These are phyloP conservation scores for Erodium moschatum DNA, from an alignment of 441 rosid species.

Conservation along the genomic window DNA sequence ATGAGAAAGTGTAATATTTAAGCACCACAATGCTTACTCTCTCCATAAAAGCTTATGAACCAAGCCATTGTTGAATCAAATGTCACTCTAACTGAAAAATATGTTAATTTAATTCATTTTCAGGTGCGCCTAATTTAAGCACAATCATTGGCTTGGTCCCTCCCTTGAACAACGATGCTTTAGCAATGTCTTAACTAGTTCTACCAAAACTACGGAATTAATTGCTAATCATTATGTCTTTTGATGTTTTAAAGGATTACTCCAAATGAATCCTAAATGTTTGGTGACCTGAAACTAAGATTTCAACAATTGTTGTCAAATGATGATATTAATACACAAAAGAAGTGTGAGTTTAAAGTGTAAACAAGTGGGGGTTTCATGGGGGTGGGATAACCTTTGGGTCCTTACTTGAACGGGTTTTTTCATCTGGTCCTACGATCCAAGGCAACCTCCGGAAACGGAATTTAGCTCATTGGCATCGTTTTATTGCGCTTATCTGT, in stretches of 20 bases:
- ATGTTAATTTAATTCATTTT: not conserved
- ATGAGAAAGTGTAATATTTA: conserved; percentile 18
- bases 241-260: not conserved
- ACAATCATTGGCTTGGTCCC: not conserved
- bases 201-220: not conserved
- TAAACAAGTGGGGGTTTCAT: too few relatives aligned
- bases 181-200: not conserved
- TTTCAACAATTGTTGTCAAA: not conserved
- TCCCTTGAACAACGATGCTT: not conserved
- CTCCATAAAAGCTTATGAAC: conserved; percentile 27
- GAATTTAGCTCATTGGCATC: too few relatives aligned
- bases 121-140: not conserved
- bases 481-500: too few relatives aligned
- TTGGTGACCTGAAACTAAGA: not conserved
- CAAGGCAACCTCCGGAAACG: too few relatives aligned
- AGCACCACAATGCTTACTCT: conserved; percentile 1
- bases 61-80: conserved; percentile 27
- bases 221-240: not conserved
- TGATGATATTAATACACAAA: not conserved
- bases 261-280: not conserved
- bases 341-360: not conserved
- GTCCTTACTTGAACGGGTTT: too few relatives aligned
- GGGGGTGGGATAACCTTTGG: too few relatives aligned
- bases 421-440: too few relatives aligned
- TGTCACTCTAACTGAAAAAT: not conserved